Percentiles rank a stretch among this genome's conserved stretches.
These are phyloP conservation scores for Emmonsiellopsis sp. DNA, from an alignment of 2,329 filamentous ascomycete genomes.

Conservation along the genomic window DNA sequence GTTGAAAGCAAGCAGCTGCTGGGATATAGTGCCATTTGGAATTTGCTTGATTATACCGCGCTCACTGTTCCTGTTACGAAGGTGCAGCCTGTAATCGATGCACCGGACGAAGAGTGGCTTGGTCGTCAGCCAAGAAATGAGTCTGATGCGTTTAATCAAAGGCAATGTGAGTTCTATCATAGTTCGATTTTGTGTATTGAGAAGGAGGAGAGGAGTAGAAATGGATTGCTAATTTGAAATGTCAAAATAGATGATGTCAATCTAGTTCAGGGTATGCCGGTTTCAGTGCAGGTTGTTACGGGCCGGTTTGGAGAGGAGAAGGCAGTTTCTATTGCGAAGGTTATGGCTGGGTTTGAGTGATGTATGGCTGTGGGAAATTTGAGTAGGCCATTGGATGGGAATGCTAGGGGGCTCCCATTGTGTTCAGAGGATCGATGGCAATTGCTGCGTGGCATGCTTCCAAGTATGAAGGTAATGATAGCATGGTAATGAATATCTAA, in stretches of 20 bases:
- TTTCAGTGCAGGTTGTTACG: slow-evolving; percentile 25
- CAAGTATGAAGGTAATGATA: too few relatives aligned
- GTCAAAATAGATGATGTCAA: slow-evolving; percentile 20
- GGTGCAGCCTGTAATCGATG: slow-evolving; percentile 14
- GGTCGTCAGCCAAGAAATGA: slow-evolving; percentile 23
- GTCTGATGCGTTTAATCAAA: slow-evolving; percentile 23
- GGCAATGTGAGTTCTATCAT: slow-evolving; percentile 18
- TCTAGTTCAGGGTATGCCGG: slow-evolving; percentile 24
- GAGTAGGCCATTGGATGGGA: too few relatives aligned
- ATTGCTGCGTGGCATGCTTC: too few relatives aligned
- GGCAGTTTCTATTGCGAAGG: slow-evolving; percentile 23
- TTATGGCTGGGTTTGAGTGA: slow-evolving; percentile 10
- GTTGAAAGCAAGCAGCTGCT: slow-evolving; percentile 25
- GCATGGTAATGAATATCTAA: too few relatives aligned
- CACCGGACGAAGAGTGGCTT: slow-evolving; percentile 20
- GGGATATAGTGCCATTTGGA: slow-evolving; percentile 54
- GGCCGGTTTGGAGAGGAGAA: slow-evolving; percentile 26
- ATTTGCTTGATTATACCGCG: slow-evolving; percentile 52
- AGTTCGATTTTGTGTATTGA: not conserved
- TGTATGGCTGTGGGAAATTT: too few relatives aligned
- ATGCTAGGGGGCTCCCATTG: too few relatives aligned
- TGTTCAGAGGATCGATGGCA: too few relatives aligned
- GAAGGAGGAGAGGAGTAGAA: not conserved
- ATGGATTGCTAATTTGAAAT: not conserved
- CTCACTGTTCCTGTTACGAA: slow-evolving; percentile 42